A percentile compares a stretch with the other conserved stretches of the same genome.
Evolutionary conservation across 495 filamentous ascomycete species (phyloP).

Genomic region (Aspergillus saccharolyticus): DNA sequence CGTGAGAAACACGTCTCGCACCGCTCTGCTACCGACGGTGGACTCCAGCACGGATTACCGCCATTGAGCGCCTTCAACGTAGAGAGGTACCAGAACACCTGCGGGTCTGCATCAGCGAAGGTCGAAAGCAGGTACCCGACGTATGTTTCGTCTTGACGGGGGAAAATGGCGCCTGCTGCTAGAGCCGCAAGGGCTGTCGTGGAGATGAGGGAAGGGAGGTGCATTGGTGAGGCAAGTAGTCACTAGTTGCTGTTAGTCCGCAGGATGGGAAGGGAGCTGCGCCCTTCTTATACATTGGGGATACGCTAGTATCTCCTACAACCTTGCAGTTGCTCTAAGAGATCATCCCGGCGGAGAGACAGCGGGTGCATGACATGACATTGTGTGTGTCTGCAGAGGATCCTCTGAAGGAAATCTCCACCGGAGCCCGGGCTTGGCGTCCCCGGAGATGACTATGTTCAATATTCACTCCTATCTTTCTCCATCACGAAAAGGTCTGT

Average conservation of each 20-base stretch:
- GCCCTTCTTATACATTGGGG: neutral
- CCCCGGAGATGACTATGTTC: too few relatives aligned
- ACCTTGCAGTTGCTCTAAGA: too few relatives aligned
- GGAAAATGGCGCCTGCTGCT: neutral
- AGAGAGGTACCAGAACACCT: slow-evolving; percentile 12
- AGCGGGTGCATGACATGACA: too few relatives aligned
- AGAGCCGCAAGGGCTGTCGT: neutral
- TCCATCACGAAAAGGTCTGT: too few relatives aligned
- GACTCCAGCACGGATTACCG: slow-evolving; percentile 4
- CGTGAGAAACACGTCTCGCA: slow-evolving; percentile 9
- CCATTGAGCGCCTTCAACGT: slow-evolving; percentile 7
- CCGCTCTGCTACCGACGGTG: neutral
- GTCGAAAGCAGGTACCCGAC: slow-evolving; percentile 12
- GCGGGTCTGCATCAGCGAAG: slow-evolving; percentile 7
- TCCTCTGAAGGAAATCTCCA: neutral
- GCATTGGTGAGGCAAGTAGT: neutral
- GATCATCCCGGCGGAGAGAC: too few relatives aligned
- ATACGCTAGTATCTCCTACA: too few relatives aligned
- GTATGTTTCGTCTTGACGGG: slow-evolving; percentile 3
- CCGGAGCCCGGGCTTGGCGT: neutral
- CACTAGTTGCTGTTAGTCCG: neutral
- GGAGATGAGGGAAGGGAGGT: neutral
- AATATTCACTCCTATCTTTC: too few relatives aligned
- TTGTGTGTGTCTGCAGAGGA: too few relatives aligned
- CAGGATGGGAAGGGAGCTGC: neutral